Conservation (phyloP, 768 basidiomycete species). For the Zangia roseola region DNA sequence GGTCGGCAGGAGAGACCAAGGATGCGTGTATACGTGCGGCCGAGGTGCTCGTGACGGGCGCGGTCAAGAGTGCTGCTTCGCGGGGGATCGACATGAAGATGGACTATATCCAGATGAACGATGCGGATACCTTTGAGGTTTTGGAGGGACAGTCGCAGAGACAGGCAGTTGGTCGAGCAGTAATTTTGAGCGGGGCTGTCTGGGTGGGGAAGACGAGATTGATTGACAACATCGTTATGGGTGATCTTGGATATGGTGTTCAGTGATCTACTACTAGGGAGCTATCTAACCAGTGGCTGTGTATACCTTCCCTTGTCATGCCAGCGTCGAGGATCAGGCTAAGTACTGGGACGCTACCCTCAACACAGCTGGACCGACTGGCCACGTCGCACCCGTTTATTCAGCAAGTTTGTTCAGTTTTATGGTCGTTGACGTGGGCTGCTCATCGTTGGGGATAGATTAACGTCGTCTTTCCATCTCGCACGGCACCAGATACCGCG, state of each 20-base stretch:
- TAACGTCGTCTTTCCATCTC: conserved; percentile 59
- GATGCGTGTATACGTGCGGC: conserved; percentile 48
- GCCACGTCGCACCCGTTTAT: conserved; percentile 49
- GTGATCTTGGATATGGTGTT: conserved; percentile 33
- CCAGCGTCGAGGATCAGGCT: conserved; percentile 14
- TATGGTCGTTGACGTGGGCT: background rate
- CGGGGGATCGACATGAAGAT: conserved; percentile 54
- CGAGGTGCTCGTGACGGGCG: conserved; percentile 37
- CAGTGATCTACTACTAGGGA: conserved; percentile 5
- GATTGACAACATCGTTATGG: conserved; percentile 90
- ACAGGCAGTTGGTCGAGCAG: conserved; percentile 31
- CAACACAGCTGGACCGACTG: conserved; percentile 33
- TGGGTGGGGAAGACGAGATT: conserved; percentile 85
- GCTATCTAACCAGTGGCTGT: conserved; percentile 14
- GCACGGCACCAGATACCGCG: conserved; percentile 35
- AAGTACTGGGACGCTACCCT: conserved; percentile 22
- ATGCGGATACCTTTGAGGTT: conserved; percentile 70
- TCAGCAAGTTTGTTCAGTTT: conserved; percentile 43
- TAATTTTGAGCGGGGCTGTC: conserved; percentile 83
- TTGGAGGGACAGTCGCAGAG: conserved; percentile 38
- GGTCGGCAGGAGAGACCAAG: conserved; percentile 53
- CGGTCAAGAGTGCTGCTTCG: conserved; percentile 28
- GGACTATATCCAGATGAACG: conserved; percentile 91
- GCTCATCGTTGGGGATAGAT: conserved; percentile 42
- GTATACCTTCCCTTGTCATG: background rate